Percentiles rank a stretch among this genome's conserved stretches.
These are phyloP conservation scores for Jackrogersella multiformis DNA, from an alignment of 495 filamentous ascomycete genomes.

Conservation along the genomic window DNA sequence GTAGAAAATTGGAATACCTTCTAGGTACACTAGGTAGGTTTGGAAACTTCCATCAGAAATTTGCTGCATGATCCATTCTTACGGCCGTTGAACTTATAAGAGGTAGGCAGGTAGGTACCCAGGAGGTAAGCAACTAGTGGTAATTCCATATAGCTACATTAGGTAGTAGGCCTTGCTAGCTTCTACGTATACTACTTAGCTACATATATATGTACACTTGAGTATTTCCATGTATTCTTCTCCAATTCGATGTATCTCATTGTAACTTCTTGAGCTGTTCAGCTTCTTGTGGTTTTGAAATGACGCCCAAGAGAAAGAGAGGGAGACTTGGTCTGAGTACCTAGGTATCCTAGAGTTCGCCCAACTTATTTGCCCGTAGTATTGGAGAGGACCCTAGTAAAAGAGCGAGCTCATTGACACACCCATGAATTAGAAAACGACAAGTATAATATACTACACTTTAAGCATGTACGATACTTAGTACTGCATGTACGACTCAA, in stretches of 20 bases:
- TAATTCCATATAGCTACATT: too few species aligned
- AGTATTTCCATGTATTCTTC: slow-evolving; percentile 10
- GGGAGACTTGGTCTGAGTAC: slow-evolving; percentile 6
- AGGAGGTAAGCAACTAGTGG: too few species aligned
- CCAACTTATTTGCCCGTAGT: slow-evolving; percentile 28
- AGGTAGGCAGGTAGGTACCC: too few species aligned
- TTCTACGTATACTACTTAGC: neutral
- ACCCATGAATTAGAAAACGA: slow-evolving; percentile 21
- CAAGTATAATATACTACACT: neutral
- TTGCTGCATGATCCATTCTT: slow-evolving; percentile 22
- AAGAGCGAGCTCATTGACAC: slow-evolving; percentile 22
- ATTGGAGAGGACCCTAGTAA: slow-evolving; percentile 33
- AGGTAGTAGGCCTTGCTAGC: too few species aligned
- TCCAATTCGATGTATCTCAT: slow-evolving; percentile 18
- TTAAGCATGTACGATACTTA: slow-evolving; percentile 16
- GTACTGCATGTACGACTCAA: slow-evolving; percentile 31
- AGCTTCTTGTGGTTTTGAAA: slow-evolving; percentile 22
- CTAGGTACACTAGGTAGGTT: neutral
- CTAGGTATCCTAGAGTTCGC: slow-evolving; percentile 22
- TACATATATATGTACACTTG: neutral
- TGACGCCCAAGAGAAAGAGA: slow-evolving; percentile 17
- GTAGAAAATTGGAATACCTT: neutral
- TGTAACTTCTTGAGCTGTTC: slow-evolving; percentile 10
- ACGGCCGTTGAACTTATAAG: slow-evolving; percentile 25
- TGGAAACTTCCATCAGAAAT: slow-evolving; percentile 10